A percentile compares a stretch with the other conserved stretches of the same genome.
These are phyloP conservation scores for Neltuma alba DNA, from an alignment of 306 rosid genomes.

Conservation along the genomic window DNA sequence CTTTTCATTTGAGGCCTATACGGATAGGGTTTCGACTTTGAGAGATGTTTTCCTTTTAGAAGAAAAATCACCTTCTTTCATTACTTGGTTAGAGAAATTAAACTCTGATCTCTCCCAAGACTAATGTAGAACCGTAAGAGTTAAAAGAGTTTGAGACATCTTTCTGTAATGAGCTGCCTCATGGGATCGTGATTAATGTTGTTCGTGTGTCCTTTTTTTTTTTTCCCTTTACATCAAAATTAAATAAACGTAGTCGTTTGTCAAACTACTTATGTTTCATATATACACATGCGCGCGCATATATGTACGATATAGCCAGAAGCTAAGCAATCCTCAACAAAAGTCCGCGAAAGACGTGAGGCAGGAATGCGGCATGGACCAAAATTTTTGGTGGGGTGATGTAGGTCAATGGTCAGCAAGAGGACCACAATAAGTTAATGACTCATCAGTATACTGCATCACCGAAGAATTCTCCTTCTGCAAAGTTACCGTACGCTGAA, in stretches of 20 bases:
- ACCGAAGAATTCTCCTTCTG: slow-evolving; percentile 26
- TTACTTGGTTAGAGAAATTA: not conserved
- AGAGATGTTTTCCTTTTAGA: not conserved
- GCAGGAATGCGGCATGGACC: not conserved
- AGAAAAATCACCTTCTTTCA: not conserved
- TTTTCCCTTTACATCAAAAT: not conserved
- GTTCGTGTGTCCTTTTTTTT: not conserved
- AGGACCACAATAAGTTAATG: slow-evolving; percentile 27
- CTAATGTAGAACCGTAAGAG: not conserved
- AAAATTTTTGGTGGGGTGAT: not conserved
- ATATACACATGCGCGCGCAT: not conserved
- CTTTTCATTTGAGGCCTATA: not conserved
- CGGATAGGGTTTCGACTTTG: not conserved
- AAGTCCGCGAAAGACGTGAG: not conserved
- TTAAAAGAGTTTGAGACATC: not conserved
- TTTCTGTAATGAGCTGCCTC: not conserved
- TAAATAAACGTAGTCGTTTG: not conserved
- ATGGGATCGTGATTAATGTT: not conserved
- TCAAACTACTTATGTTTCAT: not conserved
- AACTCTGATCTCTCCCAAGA: not conserved
- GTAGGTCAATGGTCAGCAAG: slow-evolving; percentile 8
- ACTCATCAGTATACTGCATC: slow-evolving; percentile 12
- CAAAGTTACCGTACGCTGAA: slow-evolving; percentile 28
- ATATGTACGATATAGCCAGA: not conserved
- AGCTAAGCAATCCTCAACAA: slow-evolving; percentile 13